Evolutionary conservation across 768 basidiomycete genomes (phyloP), one percentile per base, ranked within the genome.

Genomic region (Russula foetens): DNA sequence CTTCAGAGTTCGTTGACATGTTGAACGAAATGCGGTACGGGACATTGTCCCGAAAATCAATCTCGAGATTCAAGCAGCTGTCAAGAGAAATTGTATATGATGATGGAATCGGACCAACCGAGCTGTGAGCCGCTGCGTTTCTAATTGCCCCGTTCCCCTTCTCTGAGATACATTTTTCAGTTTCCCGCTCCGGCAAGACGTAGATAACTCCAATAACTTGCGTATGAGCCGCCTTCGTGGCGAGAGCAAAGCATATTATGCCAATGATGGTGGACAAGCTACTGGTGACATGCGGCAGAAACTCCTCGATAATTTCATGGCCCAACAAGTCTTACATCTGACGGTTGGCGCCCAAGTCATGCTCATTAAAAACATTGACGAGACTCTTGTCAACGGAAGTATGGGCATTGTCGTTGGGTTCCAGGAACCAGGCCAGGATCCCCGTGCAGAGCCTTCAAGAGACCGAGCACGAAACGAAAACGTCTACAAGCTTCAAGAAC

Each of bases 11-110:
- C 69, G 83, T 99, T 53, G 80, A 91, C 71, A 98, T 98, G 93
- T 77, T 98, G 53, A 99, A 98, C 70, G 94, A 98, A 71, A 98
- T 98, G 97, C 84, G 97, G 17, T 96, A 92, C 67, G 97, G 97
- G 3, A 74, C 66, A 19, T 73, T 98, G 33, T 80, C 84, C 0
- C 62, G 68, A 3, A 74, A 75, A 23, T 94, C 93, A 0, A 85
- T 93, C 60, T 58, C 68, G 33, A 84, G 79, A 57, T 98, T 98
- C 77, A 81, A 72, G 65, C 74, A 74, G 0, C 76, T 98, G n/a
- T 79, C 82, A 2, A 77, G 94, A 35, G 71, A 77, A n/a, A 84
- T 95, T 21, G 60, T 75, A 3, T 94, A 92, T 66, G 79, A 81
- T 9, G 93, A 97, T 67, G 91, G 87, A 0, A 77, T 97, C 17